Conservation (phyloP, 2,329 filamentous ascomycete species). For the Pseudogymnoascus sp. region DNA sequence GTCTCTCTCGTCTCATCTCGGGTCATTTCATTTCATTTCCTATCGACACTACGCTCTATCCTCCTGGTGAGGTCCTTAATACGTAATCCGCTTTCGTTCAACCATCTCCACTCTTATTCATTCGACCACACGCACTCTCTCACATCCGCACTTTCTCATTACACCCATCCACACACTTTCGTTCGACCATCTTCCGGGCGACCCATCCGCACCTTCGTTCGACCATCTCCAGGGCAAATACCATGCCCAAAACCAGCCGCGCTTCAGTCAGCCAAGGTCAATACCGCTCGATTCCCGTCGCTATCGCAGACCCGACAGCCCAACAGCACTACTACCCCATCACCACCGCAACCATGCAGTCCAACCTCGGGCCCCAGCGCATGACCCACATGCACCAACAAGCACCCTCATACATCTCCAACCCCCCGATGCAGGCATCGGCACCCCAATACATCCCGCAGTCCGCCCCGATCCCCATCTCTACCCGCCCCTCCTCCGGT, state of each 20-base stretch:
- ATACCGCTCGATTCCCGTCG: constrained; percentile 20
- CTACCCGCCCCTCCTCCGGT: constrained; percentile 47
- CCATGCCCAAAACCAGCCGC: constrained; percentile 25
- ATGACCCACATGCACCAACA: constrained; percentile 13
- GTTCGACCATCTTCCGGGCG: constrained; percentile 9
- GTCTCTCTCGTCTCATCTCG: constrained; percentile 6
- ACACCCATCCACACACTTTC: constrained; percentile 10
- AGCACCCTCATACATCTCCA: constrained; percentile 7
- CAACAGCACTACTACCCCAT: constrained; percentile 15
- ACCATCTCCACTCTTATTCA: constrained; percentile 6
- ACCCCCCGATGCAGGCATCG: constrained; percentile 14
- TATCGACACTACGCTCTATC: constrained; percentile 15
- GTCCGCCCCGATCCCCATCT: constrained; percentile 11
- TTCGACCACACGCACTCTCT: constrained; percentile 9
- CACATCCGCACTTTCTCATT: constrained; percentile 1
- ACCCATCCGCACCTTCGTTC: constrained; percentile 9
- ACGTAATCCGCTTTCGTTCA: constrained; percentile 16
- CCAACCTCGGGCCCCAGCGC: constrained; percentile 11
- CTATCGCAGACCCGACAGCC: constrained; percentile 13
- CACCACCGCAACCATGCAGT: constrained; percentile 18
- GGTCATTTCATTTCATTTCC: constrained; percentile 10
- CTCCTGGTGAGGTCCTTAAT: constrained; percentile 25
- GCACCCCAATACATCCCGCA: constrained; percentile 7
- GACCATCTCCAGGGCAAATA: constrained; percentile 10
- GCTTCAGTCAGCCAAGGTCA: constrained; percentile 20